These are phyloP conservation scores for Dentipellis sp. DNA, from an alignment of 768 basidiomycete genomes.

Conservation along the genomic window DNA sequence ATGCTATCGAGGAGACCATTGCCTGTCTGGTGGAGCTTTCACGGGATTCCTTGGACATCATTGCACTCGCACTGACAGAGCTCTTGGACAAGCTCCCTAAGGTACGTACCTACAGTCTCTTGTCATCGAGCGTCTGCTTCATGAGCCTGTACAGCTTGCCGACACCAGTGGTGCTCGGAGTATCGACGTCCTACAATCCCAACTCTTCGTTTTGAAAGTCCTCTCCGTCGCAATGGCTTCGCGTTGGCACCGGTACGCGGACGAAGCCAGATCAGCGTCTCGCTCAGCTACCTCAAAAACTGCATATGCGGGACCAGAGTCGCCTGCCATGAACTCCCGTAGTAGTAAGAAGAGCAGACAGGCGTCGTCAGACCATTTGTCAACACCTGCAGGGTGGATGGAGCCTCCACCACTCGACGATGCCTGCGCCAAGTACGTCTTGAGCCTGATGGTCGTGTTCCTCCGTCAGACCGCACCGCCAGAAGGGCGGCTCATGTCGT, in stretches of 20 bases:
- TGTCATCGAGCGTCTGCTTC: not conserved
- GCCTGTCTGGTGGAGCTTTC: constrained; percentile 76
- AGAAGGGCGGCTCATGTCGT: constrained; percentile 48
- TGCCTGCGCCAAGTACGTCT: constrained; percentile 67
- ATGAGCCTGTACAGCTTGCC: constrained; percentile 34
- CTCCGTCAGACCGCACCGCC: constrained; percentile 59
- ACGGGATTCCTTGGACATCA: constrained; percentile 67
- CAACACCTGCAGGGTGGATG: constrained; percentile 34
- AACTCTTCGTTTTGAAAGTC: constrained; percentile 79
- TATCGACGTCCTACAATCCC: constrained; percentile 75
- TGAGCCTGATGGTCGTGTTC: constrained; percentile 78
- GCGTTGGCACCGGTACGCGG: constrained; percentile 50
- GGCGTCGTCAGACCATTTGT: constrained; percentile 35
- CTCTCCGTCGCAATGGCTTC: constrained; percentile 70
- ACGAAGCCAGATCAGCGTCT: constrained; percentile 32
- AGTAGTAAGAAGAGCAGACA: constrained; percentile 24
- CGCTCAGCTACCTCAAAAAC: constrained; percentile 29
- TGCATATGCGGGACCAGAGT: constrained; percentile 27
- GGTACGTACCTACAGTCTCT: constrained; percentile 30
- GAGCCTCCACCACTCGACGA: constrained; percentile 77
- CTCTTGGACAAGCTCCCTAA: constrained; percentile 70
- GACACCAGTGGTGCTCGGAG: constrained; percentile 42
- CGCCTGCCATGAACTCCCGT: constrained; percentile 20
- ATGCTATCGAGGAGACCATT: constrained; percentile 65
- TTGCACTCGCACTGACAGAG: constrained; percentile 69